These are phyloP conservation scores for Pholiota molesta DNA, from an alignment of 768 basidiomycete species.

Conservation along the genomic window DNA sequence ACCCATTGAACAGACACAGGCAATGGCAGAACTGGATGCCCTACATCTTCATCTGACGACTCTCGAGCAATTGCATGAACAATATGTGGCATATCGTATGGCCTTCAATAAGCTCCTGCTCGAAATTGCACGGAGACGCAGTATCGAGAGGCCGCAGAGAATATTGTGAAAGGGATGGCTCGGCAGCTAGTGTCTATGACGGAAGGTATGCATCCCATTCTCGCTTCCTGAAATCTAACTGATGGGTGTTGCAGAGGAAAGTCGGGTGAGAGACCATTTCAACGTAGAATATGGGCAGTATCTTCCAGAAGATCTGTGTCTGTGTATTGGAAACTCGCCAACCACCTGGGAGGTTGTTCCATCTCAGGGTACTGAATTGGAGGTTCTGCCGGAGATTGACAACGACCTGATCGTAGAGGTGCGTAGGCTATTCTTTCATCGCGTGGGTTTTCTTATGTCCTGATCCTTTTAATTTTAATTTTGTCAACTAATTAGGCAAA, in stretches of 20 bases:
- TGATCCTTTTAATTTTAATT: neutral
- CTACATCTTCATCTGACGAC: slow-evolving; percentile 65
- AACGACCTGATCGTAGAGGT: slow-evolving; percentile 62
- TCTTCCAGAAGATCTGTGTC: slow-evolving; percentile 79
- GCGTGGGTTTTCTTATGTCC: neutral
- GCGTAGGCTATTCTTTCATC: slow-evolving; percentile 9
- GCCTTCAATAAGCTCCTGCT: slow-evolving; percentile 76
- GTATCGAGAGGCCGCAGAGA: slow-evolving; percentile 68
- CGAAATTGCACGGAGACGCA: slow-evolving; percentile 70
- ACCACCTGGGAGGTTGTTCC: slow-evolving; percentile 74
- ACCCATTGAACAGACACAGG: slow-evolving; percentile 43
- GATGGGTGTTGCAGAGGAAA: slow-evolving; percentile 58
- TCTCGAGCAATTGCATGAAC: slow-evolving; percentile 65
- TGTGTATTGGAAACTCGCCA: slow-evolving; percentile 74
- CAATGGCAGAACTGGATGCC: slow-evolving; percentile 51
- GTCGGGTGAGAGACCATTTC: slow-evolving; percentile 63
- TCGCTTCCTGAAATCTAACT: slow-evolving; percentile 3
- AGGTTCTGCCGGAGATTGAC: slow-evolving; percentile 65
- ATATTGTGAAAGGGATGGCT: slow-evolving; percentile 67
- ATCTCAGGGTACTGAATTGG: slow-evolving; percentile 52
- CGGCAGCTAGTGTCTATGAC: slow-evolving; percentile 64
- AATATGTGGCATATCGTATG: slow-evolving; percentile 68
- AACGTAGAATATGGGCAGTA: slow-evolving; percentile 73
- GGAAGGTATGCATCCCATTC: slow-evolving; percentile 48
- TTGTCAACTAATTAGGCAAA: slow-evolving; percentile 22